Base-by-base conservation (phyloP, 306 rosid species). In the Argentina anserina region DNA sequence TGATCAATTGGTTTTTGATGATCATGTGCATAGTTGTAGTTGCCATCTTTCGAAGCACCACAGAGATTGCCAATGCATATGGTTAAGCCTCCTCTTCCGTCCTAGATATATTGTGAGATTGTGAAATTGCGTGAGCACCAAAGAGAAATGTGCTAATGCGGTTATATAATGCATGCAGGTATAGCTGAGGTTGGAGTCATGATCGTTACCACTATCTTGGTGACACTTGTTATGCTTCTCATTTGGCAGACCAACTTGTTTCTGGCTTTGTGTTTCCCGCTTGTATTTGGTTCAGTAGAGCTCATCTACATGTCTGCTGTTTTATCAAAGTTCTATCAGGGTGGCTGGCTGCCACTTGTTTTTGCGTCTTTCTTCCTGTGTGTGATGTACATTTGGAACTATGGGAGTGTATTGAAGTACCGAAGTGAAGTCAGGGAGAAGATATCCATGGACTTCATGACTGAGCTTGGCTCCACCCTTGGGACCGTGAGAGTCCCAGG, bases 171-270 rank as follows among this genome's bases (percentile, higher is more conserved):
- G 73, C 72, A 73, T 76, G 69, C 90, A 94, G 98, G 98, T 69
- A 91, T 94, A 65, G 98, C 98, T 78, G 98, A 94, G 92, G 98
- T 94, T 67, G 98, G 96, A 49, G 98, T 94, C 49, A 94, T 94
- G 99, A 81, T 94, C 65, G 99, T 89, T 77, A 94, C 92, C 84
- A 89, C 97, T 65, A 80, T 72, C 73, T 90, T 94, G 84, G 99
- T 94, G 76, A 87, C 97, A 72, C 88, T 94, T 52, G 97, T 85
- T 20, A 91, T 91, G 99, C 91, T 94, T 74, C 85, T 94, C 72
- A 91, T 94, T 72, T 94, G 99, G 99, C 89, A 89, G 85, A 91
- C 93, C 73, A 91, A 94, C 89, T 75, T 94, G 77, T 83, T 94
- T 61, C 50, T 91, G 74, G 95, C 90, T 56, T 8, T 91, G 26